Conservation (phyloP, 441 rosid species). For the Jatropha multifida region DNA sequence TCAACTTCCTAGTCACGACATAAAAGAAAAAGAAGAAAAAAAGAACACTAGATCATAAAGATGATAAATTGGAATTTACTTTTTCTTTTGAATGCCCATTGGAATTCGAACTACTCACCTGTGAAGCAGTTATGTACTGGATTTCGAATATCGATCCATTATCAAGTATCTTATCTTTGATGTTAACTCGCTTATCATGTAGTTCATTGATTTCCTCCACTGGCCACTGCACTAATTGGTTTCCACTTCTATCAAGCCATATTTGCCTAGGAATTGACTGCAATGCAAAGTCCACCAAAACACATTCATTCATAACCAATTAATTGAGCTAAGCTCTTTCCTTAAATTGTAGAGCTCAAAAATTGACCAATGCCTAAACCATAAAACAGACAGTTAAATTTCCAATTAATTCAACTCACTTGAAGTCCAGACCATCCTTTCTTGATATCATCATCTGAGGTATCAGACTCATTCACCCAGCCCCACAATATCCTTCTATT, state of each 20-base stretch:
- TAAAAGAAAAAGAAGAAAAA: background rate
- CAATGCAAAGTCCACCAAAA: slow-evolving; percentile 13
- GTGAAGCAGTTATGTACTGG: slow-evolving; percentile 42
- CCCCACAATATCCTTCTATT: slow-evolving; percentile 66
- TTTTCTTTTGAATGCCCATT: background rate
- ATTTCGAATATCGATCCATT: slow-evolving; percentile 41
- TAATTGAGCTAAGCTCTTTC: background rate
- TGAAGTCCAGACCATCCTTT: slow-evolving; percentile 87
- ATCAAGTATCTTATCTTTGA: slow-evolving; percentile 26
- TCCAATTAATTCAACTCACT: slow-evolving; percentile 32
- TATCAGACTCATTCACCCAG: slow-evolving; percentile 71
- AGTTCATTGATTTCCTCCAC: slow-evolving; percentile 46
- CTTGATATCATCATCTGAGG: slow-evolving; percentile 40
- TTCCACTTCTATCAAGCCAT: slow-evolving; percentile 53
- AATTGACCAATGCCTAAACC: background rate
- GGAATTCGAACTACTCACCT: slow-evolving; percentile 27
- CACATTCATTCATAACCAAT: background rate
- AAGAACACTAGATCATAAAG: background rate
- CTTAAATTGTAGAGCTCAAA: background rate
- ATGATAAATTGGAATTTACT: background rate
- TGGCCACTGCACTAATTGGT: slow-evolving; percentile 65
- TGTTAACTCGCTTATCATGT: slow-evolving; percentile 26
- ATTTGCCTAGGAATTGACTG: slow-evolving; percentile 61
- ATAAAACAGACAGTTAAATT: background rate
- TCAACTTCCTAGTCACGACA: background rate